These are phyloP conservation scores for Citrus glauca DNA, from an alignment of 345 rosid species.

Conservation along the genomic window DNA sequence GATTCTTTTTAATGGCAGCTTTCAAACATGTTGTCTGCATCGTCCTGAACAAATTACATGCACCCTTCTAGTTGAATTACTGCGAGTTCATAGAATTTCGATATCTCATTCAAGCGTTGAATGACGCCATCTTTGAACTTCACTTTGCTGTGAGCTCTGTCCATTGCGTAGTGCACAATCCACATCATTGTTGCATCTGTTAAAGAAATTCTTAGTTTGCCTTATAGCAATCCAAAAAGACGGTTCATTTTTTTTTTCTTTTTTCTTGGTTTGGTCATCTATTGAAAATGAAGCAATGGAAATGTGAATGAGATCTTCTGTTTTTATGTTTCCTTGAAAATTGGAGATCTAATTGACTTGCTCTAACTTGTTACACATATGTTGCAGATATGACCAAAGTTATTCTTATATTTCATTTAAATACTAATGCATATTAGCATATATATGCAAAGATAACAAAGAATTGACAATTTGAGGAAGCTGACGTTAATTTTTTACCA, in stretches of 20 bases:
- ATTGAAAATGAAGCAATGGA: background rate
- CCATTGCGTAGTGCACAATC: slow-evolving; percentile 69
- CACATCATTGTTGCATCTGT: slow-evolving; percentile 85
- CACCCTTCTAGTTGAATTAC: slow-evolving; percentile 78
- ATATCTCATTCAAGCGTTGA: slow-evolving; percentile 64
- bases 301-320: background rate
- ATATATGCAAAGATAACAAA: too few relatives aligned
- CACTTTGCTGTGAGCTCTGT: slow-evolving; percentile 68
- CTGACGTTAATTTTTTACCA: too few relatives aligned
- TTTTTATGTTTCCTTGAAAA: slow-evolving; percentile 5
- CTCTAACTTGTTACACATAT: background rate
- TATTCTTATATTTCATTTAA: too few relatives aligned
- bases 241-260: slow-evolving; percentile 39
- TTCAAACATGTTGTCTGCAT: slow-evolving; percentile 49
- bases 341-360: slow-evolving; percentile 24
- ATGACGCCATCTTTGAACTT: slow-evolving; percentile 59
- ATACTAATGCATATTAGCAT: too few relatives aligned
- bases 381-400: too few relatives aligned
- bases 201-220: slow-evolving; percentile 50
- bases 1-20: slow-evolving; percentile 49
- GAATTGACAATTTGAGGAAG: too few relatives aligned
- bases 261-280: background rate
- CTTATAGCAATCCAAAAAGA: slow-evolving; percentile 37
- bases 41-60: slow-evolving; percentile 65
- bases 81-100: slow-evolving; percentile 70